A percentile compares a stretch with the other conserved stretches of the same genome.
phyloP scores from a whole-genome alignment of 495 filamentous ascomycete species.

The Penicillium egyptiacum region DNA sequence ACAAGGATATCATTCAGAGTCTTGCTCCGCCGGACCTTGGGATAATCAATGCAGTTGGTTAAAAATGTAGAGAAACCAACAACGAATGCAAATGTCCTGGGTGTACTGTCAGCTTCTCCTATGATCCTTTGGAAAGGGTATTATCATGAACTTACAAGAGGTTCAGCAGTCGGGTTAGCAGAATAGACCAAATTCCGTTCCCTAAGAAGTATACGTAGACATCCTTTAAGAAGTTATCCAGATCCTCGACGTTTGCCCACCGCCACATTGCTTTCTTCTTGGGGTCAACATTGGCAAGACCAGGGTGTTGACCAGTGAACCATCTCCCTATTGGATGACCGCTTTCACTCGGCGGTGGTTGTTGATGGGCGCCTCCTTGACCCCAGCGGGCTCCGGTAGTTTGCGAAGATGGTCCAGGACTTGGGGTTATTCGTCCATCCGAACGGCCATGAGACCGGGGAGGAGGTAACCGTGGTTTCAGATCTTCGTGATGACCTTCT shows the following conservation, averaged over 20 bases:
- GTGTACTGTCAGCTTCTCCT: constrained; percentile 11
- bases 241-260: constrained; percentile 90
- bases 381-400: constrained; percentile 66
- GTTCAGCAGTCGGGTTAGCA: constrained; percentile 66
- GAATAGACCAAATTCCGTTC: constrained; percentile 86
- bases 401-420: constrained; percentile 51
- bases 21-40: constrained; percentile 69
- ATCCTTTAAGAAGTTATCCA: constrained; percentile 86
- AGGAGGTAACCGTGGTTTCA: constrained; percentile 37
- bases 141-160: constrained; percentile 60
- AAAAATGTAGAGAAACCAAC: constrained; percentile 83
- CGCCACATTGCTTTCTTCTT: constrained; percentile 90
- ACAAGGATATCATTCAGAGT: constrained; percentile 75
- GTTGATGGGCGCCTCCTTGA: constrained; percentile 60
- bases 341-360: constrained; percentile 42
- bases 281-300: constrained; percentile 57
- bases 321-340: constrained; percentile 31
- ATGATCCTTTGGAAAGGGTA: background rate
- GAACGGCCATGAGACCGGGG: constrained; percentile 33
- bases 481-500: constrained; percentile 54
- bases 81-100: constrained; percentile 71
- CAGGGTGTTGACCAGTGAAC: constrained; percentile 37
- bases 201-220: constrained; percentile 89
- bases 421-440: constrained; percentile 24
- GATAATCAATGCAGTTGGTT: constrained; percentile 83